These are phyloP conservation scores for Colletotrichum tanaceti DNA, from an alignment of 2,329 filamentous ascomycete genomes.

Conservation along the genomic window DNA sequence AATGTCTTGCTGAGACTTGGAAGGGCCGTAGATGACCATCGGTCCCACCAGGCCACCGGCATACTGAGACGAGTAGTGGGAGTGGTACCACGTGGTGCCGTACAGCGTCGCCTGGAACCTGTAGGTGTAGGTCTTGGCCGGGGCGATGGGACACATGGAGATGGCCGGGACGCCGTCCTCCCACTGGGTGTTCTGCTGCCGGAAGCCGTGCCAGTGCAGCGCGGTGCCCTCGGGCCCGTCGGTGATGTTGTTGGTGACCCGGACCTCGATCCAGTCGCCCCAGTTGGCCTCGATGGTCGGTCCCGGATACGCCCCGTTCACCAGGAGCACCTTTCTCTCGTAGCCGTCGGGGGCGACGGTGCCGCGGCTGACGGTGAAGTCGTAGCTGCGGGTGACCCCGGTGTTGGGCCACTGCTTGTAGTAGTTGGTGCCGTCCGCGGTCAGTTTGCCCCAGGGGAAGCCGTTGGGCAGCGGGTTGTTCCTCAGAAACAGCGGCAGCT, in stretches of 20 bases:
- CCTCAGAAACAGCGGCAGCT: slow-evolving; percentile 57
- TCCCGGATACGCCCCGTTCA: slow-evolving; percentile 75
- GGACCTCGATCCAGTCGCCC: slow-evolving; percentile 72
- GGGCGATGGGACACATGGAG: slow-evolving; percentile 74
- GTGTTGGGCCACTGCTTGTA: slow-evolving; percentile 62
- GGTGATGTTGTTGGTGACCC: slow-evolving; percentile 76
- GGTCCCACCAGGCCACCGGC: slow-evolving; percentile 70
- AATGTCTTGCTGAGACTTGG: slow-evolving; percentile 66
- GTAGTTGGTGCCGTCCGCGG: slow-evolving; percentile 60
- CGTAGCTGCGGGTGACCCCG: slow-evolving; percentile 65
- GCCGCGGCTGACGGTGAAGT: slow-evolving; percentile 64
- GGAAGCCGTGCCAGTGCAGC: slow-evolving; percentile 67
- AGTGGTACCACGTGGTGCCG: slow-evolving; percentile 70
- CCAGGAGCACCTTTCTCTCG: slow-evolving; percentile 63
- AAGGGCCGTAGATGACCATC: slow-evolving; percentile 68
- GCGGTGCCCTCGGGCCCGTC: slow-evolving; percentile 59
- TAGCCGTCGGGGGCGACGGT: slow-evolving; percentile 68
- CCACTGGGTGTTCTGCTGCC: slow-evolving; percentile 61
- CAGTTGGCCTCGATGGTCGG: slow-evolving; percentile 73
- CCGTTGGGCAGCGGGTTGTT: slow-evolving; percentile 63
- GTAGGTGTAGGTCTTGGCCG: slow-evolving; percentile 67
- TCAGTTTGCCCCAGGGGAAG: slow-evolving; percentile 63
- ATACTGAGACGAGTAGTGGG: slow-evolving; percentile 70
- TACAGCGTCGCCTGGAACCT: slow-evolving; percentile 64
- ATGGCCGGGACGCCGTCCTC: slow-evolving; percentile 65